Conservation (phyloP, 2,329 filamentous ascomycete genomes). For the Hirsutella minnesotensis region DNA sequence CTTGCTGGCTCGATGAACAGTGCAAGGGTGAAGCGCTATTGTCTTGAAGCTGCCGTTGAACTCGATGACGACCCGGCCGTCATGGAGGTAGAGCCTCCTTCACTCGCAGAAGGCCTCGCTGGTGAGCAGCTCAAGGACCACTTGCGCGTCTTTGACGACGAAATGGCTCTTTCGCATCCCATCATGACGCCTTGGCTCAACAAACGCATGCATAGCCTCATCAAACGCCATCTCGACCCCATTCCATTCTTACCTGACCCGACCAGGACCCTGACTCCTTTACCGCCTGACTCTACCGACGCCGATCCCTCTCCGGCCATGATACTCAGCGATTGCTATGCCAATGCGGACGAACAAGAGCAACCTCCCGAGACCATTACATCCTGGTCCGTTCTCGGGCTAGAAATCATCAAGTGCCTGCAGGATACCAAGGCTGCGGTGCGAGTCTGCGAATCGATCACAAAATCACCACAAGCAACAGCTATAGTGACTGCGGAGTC, state of each 20-base stretch:
- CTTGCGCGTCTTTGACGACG: conserved; percentile 40
- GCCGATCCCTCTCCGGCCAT: not conserved
- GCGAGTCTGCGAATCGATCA: conserved; percentile 16
- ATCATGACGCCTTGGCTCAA: conserved; percentile 45
- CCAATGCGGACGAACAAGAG: not conserved
- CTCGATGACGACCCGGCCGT: conserved; percentile 54
- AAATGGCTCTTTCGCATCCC: conserved; percentile 47
- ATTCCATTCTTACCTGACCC: conserved; percentile 50
- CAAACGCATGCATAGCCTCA: conserved; percentile 34
- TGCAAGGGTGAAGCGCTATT: conserved; percentile 45
- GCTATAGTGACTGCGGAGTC: conserved; percentile 10
- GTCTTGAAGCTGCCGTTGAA: conserved; percentile 54
- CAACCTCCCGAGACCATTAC: conserved; percentile 6
- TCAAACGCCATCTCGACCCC: conserved; percentile 46
- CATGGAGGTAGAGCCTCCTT: conserved; percentile 49
- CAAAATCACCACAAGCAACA: conserved; percentile 13
- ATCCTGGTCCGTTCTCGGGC: conserved; percentile 23
- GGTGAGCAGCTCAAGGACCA: conserved; percentile 49
- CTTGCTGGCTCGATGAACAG: conserved; percentile 48
- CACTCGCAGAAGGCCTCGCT: conserved; percentile 50
- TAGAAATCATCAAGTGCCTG: conserved; percentile 19
- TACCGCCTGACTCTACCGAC: conserved; percentile 3
- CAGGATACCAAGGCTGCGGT: conserved; percentile 17
- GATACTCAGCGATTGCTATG: conserved; percentile 1
- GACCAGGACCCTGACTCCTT: conserved; percentile 25